Conservation (phyloP, 306 rosid genomes). For the Lathyrus oleraceus region DNA sequence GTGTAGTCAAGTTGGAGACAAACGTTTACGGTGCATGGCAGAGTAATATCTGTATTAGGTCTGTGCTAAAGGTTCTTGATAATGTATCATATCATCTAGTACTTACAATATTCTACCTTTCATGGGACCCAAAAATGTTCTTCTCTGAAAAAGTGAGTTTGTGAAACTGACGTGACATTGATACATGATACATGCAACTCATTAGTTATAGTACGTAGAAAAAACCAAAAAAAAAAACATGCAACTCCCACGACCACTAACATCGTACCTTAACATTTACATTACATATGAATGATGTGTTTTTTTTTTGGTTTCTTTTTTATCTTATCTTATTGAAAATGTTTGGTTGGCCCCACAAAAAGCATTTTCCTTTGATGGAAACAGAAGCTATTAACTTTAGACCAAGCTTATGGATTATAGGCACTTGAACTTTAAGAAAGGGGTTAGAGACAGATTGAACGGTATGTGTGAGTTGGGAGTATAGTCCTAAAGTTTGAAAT, state of each 20-base stretch:
- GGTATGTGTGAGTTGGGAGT: constrained; percentile 39
- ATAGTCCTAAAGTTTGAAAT: constrained; percentile 33
- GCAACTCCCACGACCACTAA: constrained; percentile 39
- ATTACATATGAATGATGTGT: background rate
- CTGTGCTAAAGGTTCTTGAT: constrained; percentile 34
- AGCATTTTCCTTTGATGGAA: constrained; percentile 38
- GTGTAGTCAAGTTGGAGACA: constrained; percentile 47
- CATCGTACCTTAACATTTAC: constrained; percentile 37
- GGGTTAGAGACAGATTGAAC: constrained; percentile 37
- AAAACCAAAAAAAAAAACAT: constrained; percentile 18
- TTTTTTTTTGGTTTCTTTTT: background rate
- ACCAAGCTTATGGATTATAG: constrained; percentile 37
- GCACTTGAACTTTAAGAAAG: constrained; percentile 42
- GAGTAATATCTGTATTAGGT: constrained; percentile 24
- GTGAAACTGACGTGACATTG: constrained; percentile 38
- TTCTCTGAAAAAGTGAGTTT: constrained; percentile 32
- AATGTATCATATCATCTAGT: constrained; percentile 15
- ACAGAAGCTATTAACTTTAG: constrained; percentile 32
- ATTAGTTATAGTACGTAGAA: constrained; percentile 18
- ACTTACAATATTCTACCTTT: constrained; percentile 36
- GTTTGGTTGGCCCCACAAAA: constrained; percentile 39
- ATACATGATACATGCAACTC: constrained; percentile 25
- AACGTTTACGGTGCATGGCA: constrained; percentile 47
- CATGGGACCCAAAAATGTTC: constrained; percentile 50
- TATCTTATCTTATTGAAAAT: constrained; percentile 26